These are phyloP conservation scores for Drechslerella coelobrocha DNA, from an alignment of 2,329 filamentous ascomycete genomes.

Conservation along the genomic window DNA sequence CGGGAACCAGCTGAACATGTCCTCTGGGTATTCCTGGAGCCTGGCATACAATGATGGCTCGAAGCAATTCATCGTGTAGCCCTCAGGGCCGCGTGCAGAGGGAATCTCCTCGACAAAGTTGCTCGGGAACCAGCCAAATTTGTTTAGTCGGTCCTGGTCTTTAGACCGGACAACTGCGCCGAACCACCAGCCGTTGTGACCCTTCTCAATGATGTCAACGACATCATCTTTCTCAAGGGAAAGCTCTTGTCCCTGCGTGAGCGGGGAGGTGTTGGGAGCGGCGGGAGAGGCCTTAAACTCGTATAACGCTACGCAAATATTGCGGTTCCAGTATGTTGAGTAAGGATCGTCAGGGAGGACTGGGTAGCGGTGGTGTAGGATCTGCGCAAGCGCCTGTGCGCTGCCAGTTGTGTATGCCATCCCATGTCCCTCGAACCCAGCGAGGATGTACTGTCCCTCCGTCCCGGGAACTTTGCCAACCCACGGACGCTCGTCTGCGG, in stretches of 20 bases:
- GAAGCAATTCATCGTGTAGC: conserved; percentile 16
- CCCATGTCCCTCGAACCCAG: conserved; percentile 75
- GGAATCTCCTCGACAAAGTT: conserved; percentile 44
- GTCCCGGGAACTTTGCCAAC: conserved; percentile 70
- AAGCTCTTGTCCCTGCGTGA: conserved; percentile 12
- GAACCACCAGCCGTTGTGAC: conserved; percentile 49
- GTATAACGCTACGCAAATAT: conserved; percentile 36
- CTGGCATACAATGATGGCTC: conserved; percentile 35
- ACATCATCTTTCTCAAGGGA: conserved; percentile 26
- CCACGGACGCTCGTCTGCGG: conserved; percentile 72
- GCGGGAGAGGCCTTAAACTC: conserved; percentile 17
- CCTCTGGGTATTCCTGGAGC: conserved; percentile 38
- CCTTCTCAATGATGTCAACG: conserved; percentile 44
- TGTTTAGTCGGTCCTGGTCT: conserved; percentile 36
- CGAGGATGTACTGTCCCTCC: conserved; percentile 68
- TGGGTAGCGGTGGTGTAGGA: conserved; percentile 45
- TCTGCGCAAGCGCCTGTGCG: conserved; percentile 53
- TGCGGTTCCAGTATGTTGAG: conserved; percentile 45
- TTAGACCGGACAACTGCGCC: conserved; percentile 30
- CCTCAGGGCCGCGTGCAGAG: conserved; percentile 8
- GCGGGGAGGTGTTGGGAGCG: background rate
- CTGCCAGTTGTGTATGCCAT: conserved; percentile 54
- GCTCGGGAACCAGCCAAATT: conserved; percentile 45
- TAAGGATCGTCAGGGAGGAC: conserved; percentile 42
- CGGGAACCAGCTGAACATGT: conserved; percentile 44